Conservation (phyloP, 2,329 filamentous ascomycete genomes). For the Fusarium buxicola region DNA sequence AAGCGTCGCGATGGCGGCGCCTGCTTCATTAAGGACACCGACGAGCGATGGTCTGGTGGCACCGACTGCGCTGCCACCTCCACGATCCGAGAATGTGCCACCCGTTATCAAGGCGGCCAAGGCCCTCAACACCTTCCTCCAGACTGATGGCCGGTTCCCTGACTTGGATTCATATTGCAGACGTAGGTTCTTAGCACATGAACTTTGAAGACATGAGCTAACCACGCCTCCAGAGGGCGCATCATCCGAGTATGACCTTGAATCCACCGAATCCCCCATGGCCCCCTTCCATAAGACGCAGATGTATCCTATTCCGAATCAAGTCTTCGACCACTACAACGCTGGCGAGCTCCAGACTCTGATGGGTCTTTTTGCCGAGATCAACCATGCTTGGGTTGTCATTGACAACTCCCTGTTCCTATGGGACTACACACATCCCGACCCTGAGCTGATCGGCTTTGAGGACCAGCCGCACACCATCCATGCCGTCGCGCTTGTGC, state of each 20-base stretch:
- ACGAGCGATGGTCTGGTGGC: slow-evolving; percentile 47
- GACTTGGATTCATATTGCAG: slow-evolving; percentile 90
- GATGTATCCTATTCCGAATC: slow-evolving; percentile 90
- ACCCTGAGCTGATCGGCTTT: slow-evolving; percentile 90
- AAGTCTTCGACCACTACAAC: slow-evolving; percentile 93
- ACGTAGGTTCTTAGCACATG: slow-evolving; percentile 68
- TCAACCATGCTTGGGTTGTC: slow-evolving; percentile 94
- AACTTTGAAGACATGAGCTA: slow-evolving; percentile 33
- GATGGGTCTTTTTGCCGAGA: slow-evolving; percentile 94
- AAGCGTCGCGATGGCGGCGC: slow-evolving; percentile 39
- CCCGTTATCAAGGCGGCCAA: slow-evolving; percentile 83
- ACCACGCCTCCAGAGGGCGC: slow-evolving; percentile 75
- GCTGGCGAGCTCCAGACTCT: slow-evolving; percentile 85
- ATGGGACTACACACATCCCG: slow-evolving; percentile 97
- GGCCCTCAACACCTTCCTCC: slow-evolving; percentile 84
- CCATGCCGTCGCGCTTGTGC: slow-evolving; percentile 87
- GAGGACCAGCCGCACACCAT: slow-evolving; percentile 91
- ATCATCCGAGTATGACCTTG: slow-evolving; percentile 91
- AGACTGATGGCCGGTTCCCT: slow-evolving; percentile 82
- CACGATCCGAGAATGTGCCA: slow-evolving; percentile 63
- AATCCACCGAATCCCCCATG: slow-evolving; percentile 75
- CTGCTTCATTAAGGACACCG: slow-evolving; percentile 39
- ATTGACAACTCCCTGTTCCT: slow-evolving; percentile 97
- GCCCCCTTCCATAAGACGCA: slow-evolving; percentile 89
- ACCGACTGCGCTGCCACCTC: slow-evolving; percentile 54